These are phyloP conservation scores for Tetrastigma voinierianum DNA, from an alignment of 164 flowering plant species.

Conservation along the genomic window DNA sequence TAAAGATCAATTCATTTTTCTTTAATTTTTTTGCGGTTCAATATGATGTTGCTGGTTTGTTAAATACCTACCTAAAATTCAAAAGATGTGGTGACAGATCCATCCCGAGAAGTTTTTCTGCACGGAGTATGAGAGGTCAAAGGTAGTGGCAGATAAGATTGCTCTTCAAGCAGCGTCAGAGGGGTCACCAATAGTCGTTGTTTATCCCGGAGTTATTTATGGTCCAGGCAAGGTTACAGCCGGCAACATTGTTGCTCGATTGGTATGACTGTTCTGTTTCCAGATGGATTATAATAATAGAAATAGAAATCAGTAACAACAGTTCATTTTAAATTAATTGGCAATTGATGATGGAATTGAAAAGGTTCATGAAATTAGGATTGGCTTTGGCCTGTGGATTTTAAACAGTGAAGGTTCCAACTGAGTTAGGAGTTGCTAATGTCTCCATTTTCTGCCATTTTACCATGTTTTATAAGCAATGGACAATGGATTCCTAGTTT, in stretches of 20 bases:
- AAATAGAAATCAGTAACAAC: background rate
- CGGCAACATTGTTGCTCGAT: conserved; percentile 68
- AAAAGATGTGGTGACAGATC: conserved; percentile 33
- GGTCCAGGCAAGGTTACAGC: conserved; percentile 83
- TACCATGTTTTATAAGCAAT: too few relatives aligned
- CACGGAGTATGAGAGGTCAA: conserved; percentile 90
- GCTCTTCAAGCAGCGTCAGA: conserved; percentile 73
- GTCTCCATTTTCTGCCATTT: too few relatives aligned
- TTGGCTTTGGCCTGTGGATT: too few relatives aligned
- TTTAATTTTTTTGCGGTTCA: background rate
- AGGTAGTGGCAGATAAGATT: conserved; percentile 78
- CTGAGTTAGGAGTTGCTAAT: too few relatives aligned
- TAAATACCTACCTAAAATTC: background rate
- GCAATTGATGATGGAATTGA: background rate
- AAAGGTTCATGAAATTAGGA: too few relatives aligned
- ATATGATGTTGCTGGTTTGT: conserved; percentile 1
- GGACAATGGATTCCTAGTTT: too few relatives aligned
- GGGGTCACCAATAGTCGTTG: conserved; percentile 67
- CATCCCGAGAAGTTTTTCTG: conserved; percentile 79
- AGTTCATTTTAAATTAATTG: background rate
- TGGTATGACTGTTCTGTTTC: conserved; percentile 46
- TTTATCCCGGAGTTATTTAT: conserved; percentile 91
- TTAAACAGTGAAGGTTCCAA: too few relatives aligned
- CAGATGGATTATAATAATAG: background rate
- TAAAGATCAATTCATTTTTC: background rate